A percentile compares a stretch with the other conserved stretches of the same genome.
These are phyloP conservation scores for Plenodomus tracheiphilus DNA, from an alignment of 2,329 filamentous ascomycete genomes.

Conservation along the genomic window DNA sequence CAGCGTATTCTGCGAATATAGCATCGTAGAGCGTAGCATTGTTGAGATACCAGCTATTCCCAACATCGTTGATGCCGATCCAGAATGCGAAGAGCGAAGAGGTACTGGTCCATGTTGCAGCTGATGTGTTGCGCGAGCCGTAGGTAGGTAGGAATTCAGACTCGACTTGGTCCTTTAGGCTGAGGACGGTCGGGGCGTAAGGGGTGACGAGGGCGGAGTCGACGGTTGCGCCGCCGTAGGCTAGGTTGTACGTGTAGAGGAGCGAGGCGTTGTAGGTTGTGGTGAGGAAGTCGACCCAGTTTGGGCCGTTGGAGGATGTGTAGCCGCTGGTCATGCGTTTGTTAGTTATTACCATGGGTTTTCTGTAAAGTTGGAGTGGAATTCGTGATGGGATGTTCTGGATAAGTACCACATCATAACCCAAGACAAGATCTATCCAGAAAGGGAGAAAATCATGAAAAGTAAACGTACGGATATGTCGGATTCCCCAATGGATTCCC, in stretches of 20 bases:
- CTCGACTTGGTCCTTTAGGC: slow-evolving; percentile 56
- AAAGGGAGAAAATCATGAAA: no score
- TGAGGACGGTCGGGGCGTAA: slow-evolving; percentile 54
- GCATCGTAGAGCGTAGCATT: slow-evolving; percentile 39
- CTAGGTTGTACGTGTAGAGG: slow-evolving; percentile 57
- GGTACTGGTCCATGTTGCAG: slow-evolving; percentile 49
- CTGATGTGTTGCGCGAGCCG: slow-evolving; percentile 35
- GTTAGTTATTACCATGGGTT: no score
- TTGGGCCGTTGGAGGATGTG: slow-evolving; percentile 53
- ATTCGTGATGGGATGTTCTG: no score
- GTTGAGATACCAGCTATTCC: slow-evolving; percentile 51
- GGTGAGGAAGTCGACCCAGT: slow-evolving; percentile 57
- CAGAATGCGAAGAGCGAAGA: slow-evolving; percentile 56
- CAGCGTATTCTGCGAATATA: slow-evolving; percentile 45
- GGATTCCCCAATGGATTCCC: slow-evolving; percentile 66
- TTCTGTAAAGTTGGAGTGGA: no score
- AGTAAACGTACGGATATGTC: slow-evolving; percentile 51
- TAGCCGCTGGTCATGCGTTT: no score
- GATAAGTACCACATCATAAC: no score
- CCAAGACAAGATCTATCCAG: no score
- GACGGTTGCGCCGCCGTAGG: slow-evolving; percentile 52
- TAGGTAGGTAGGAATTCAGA: slow-evolving; percentile 49
- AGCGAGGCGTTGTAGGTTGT: slow-evolving; percentile 45
- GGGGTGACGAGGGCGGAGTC: slow-evolving; percentile 52
- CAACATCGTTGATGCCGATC: slow-evolving; percentile 62